Evolutionary conservation across 352 stramenopile genomes (phyloP), one percentile per base, ranked within the genome.

Genomic region (Globisporangium orthogonon): DNA sequence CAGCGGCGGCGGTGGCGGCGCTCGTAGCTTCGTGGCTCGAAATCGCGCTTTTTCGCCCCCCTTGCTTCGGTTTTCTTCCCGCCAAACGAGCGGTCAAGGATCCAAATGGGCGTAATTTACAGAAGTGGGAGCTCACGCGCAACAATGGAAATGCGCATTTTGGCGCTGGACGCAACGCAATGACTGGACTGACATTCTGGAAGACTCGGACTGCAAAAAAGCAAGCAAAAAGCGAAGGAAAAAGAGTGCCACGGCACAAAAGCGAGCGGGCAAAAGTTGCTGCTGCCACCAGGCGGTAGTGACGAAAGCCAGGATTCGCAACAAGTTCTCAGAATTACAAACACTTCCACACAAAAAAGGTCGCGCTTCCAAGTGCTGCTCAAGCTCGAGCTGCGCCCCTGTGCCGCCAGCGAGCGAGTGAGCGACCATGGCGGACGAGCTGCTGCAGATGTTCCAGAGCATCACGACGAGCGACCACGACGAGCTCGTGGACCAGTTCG

Each of bases 391-490:
- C 35, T 41, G 4, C 10, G 9, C 14, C 9, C 35, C 35, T 10
- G 35, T 41, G 35, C 35, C 35, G 10, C 7, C 10, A 41, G 37
- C 11, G 37, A 41, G 35, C 37, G 37, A 43, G 37, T 4, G 37
- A 43, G 37, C 37, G 11, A 43, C 33, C 23, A 90, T 90, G 80
- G 77, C 77, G 52, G 83, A 94, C 63, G 82, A 94, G 51, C 58
- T 94, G 35, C 68, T 94, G 65, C 83, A 87, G 57, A 89, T 91
- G 75, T 92, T 94, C 65, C 80, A 91, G 65, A 92, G 80, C 67
- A 94, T 94, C 67, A 92, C 82, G 28, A 94, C 85, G 29, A 79
- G 67, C 43, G 85, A 94, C 61, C 82, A 90, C 56, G 85, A 94
- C 44, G 82, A 91, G 65, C 66, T 94, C 6, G 73, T 94, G 29